These are phyloP conservation scores for Lunularia cruciata DNA, from an alignment of 225 moss, liverwort and hornwort species.

Conservation along the genomic window DNA sequence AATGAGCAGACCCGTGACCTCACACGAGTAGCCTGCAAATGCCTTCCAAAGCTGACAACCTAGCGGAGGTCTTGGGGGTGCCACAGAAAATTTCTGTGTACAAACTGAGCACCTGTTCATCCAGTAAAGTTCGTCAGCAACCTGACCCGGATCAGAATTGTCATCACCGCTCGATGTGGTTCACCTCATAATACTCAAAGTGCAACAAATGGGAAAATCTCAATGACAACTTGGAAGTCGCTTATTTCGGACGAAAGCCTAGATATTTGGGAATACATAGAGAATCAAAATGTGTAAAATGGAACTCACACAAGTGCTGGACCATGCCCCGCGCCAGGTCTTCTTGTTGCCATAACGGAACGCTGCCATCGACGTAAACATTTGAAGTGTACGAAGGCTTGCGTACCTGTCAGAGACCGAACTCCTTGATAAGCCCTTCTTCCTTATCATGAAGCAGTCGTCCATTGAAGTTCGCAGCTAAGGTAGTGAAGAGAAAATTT, in stretches of 20 bases:
- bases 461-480: no score
- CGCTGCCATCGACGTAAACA: slow-evolving; percentile 80
- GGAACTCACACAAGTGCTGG: slow-evolving; percentile 69
- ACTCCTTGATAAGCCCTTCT: neutral
- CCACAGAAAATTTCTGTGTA: slow-evolving; percentile 73
- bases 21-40: slow-evolving; percentile 64
- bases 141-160: no score
- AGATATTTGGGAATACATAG: no score
- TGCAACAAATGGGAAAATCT: no score
- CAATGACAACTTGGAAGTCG: no score
- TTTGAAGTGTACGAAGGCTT: slow-evolving; percentile 77
- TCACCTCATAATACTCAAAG: no score
- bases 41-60: slow-evolving; percentile 54
- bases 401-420: slow-evolving; percentile 50
- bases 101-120: slow-evolving; percentile 80
- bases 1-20: slow-evolving; percentile 63
- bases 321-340: slow-evolving; percentile 53
- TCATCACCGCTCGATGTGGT: no score
- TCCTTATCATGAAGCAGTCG: neutral
- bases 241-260: no score
- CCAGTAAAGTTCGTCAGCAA: no score
- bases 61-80: slow-evolving; percentile 64
- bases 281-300: no score
- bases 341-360: slow-evolving; percentile 64
- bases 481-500: no score